Percentiles rank a stretch among this genome's conserved stretches.
Conservation (phyloP, 2,329 filamentous ascomycete genomes). For the Aureobasidium musti region DNA sequence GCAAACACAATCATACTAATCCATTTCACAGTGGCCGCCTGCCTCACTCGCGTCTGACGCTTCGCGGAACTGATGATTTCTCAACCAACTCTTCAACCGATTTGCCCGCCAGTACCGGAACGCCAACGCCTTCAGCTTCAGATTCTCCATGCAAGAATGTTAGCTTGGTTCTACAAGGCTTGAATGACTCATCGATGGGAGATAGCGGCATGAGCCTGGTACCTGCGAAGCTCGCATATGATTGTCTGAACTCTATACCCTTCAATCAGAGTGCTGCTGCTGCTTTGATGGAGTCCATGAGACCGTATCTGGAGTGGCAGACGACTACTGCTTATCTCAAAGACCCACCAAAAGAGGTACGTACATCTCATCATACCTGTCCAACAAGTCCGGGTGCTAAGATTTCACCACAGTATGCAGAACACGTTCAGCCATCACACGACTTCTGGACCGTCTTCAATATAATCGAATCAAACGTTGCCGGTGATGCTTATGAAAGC, state of each 20-base stretch:
- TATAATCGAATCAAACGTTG: conserved; percentile 45
- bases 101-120: neutral
- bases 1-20: no score
- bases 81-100: neutral
- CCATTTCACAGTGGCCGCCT: neutral
- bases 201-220: no score
- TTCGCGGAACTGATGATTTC: neutral
- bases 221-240: conserved; percentile 48
- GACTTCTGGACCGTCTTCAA: conserved; percentile 48
- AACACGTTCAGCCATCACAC: conserved; percentile 48
- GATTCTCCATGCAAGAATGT: neutral
- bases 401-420: conserved; percentile 41
- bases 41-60: neutral
- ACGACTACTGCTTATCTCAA: conserved; percentile 49
- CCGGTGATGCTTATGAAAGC: conserved; percentile 43
- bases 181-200: neutral
- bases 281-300: conserved; percentile 47
- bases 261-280: conserved; percentile 48
- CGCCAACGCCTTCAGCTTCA: neutral
- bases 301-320: conserved; percentile 52
- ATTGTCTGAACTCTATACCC: conserved; percentile 51
- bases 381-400: neutral
- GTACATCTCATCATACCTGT: neutral
- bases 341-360: conserved; percentile 46
- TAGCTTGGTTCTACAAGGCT: neutral